These are phyloP conservation scores for Globisporangium spinosum DNA, from an alignment of 352 stramenopile genomes.

Conservation along the genomic window DNA sequence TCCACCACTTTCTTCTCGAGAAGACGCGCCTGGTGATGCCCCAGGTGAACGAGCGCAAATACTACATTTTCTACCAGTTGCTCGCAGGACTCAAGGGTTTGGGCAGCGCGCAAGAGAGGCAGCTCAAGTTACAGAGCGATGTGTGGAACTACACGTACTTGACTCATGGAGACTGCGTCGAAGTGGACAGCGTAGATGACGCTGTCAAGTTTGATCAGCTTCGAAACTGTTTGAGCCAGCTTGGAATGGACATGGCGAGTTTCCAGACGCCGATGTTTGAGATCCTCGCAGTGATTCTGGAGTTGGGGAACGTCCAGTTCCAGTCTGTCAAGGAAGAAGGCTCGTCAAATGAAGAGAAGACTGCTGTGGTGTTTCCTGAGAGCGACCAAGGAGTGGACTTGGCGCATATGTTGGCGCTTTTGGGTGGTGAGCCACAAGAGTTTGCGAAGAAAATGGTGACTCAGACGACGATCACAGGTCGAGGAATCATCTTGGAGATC, in stretches of 20 bases:
- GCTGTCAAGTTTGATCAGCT: constrained; percentile 68
- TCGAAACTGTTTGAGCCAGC: constrained; percentile 52
- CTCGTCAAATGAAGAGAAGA: constrained; percentile 28
- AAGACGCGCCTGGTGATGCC: constrained; percentile 74
- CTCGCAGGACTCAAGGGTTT: constrained; percentile 45
- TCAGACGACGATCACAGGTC: constrained; percentile 74
- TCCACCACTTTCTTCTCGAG: constrained; percentile 77
- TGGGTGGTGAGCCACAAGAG: constrained; percentile 50
- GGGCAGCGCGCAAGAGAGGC: constrained; percentile 17
- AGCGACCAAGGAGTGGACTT: constrained; percentile 47
- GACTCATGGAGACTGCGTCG: constrained; percentile 68
- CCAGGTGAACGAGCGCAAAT: constrained; percentile 73
- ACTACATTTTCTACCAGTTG: constrained; percentile 83
- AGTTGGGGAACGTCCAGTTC: constrained; percentile 71
- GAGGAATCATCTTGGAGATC: constrained; percentile 72
- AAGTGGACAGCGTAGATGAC: constrained; percentile 73
- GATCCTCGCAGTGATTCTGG: constrained; percentile 61
- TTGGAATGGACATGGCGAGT: constrained; percentile 55
- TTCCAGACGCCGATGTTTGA: constrained; percentile 77
- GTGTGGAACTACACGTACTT: constrained; percentile 77
- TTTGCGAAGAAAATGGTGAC: constrained; percentile 83
- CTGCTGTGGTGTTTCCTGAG: constrained; percentile 50
- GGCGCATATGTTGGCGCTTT: constrained; percentile 49
- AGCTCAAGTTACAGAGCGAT: constrained; percentile 32
- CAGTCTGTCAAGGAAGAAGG: constrained; percentile 22